Percentiles rank a stretch among this genome's conserved stretches.
phyloP scores from a whole-genome alignment of 208 protist genomes.

The Acanthamoeba castellanii region DNA sequence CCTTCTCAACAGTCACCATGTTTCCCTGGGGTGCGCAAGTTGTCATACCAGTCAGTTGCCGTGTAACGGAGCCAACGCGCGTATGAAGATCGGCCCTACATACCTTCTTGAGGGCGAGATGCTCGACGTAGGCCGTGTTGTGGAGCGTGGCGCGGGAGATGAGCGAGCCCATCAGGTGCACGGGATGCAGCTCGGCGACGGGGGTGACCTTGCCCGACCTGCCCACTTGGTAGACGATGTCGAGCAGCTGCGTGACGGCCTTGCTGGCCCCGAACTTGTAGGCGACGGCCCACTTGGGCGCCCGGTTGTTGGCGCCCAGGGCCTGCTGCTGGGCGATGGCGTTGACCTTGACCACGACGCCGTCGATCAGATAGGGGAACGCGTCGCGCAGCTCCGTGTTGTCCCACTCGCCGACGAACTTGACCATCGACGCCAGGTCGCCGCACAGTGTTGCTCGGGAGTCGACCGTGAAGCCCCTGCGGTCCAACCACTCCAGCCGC shows the following conservation, averaged over 20 bases:
- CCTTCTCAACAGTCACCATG: constrained; percentile 74
- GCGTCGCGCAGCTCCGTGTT: neutral
- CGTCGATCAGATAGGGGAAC: constrained; percentile 79
- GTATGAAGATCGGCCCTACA: neutral
- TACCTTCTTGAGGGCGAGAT: constrained; percentile 53
- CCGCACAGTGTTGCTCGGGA: neutral
- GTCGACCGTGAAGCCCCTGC: constrained; percentile 42
- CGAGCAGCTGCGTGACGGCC: constrained; percentile 9
- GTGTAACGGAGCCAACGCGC: neutral
- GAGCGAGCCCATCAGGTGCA: constrained; percentile 72
- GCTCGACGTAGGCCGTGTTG: constrained; percentile 76
- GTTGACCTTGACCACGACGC: constrained; percentile 82
- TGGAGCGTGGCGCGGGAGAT: constrained; percentile 81
- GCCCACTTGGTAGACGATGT: constrained; percentile 77
- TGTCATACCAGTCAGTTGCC: neutral
- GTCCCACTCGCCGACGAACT: constrained; percentile 49
- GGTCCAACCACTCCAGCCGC: neutral
- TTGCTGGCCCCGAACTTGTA: constrained; percentile 79
- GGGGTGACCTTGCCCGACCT: constrained; percentile 78
- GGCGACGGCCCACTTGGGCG: constrained; percentile 83
- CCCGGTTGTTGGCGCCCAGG: constrained; percentile 67
- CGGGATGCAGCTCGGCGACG: constrained; percentile 74
- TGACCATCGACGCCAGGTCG: neutral
- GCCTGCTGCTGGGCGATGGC: constrained; percentile 49
- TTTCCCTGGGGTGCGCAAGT: neutral